Evolutionary conservation across 495 filamentous ascomycete species (phyloP), one percentile per base, ranked within the genome.

Genomic region (Glutinoglossum americanum): DNA sequence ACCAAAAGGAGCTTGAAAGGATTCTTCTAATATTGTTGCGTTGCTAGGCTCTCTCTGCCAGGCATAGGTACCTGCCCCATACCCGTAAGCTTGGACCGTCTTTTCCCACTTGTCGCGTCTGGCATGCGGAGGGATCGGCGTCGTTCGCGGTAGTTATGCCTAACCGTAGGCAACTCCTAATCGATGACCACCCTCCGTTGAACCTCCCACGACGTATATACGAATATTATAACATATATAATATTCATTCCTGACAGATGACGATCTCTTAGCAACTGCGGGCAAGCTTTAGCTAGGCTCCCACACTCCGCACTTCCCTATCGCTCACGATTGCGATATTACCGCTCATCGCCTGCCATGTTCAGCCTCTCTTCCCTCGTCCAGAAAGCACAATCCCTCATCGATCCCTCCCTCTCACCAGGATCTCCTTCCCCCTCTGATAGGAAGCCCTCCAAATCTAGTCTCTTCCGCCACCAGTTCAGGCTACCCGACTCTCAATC

Each of bases 391-490:
- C 82, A 89, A 71, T 88, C 89, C 66, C 75, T 95, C 70, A 92
- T 98, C 73, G 89, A 92, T 71, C 83, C 82, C 48, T 60, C 58
- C 2, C 7, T 30, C 27, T 55, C 57, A 79, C 82, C 62, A 74
- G 78, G 58, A 79, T 76, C 66, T 70, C 83, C 65, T 21, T 79
- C 79, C 57, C 67, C 67, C 10, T 55, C 57, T 56, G 84, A 88
- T 69, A 74, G 75, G 58, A 81, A 84, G 62, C 87, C 90, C 39
- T 89, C 89, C 64, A 98, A 96, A 73, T 80, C 89, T 33, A 83
- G 81, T 54, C 78, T 96, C 54, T 98, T 97, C 73, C 88, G 92
- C 72, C 81, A 85, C 66, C 93, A 98, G 68, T 98, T 97, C 71
- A 86, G 90, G 59, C 82, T 98, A 4, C 92, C 92, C 8, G 85